phyloP scores from a whole-genome alignment of 441 rosid genomes.

The Adansonia grandidieri region DNA sequence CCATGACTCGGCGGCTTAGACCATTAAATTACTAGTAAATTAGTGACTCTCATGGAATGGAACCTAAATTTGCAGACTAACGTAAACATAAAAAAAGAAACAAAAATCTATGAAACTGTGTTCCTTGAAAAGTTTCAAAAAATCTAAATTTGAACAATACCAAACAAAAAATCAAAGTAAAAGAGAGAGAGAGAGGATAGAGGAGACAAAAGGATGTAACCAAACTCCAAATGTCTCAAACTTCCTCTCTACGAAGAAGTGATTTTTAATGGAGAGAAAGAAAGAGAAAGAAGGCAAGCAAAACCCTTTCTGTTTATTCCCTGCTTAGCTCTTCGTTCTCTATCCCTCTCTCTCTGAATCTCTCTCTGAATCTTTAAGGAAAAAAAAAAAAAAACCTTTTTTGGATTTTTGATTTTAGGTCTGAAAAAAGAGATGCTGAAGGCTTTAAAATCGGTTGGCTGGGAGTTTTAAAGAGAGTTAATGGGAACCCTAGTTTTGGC shows the following conservation, averaged over 20 bases:
- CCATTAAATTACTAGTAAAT: constrained; percentile 9
- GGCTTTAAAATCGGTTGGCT: neutral
- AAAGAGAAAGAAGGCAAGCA: constrained; percentile 57
- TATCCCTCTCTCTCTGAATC: constrained; percentile 38
- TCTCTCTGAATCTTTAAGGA: constrained; percentile 31
- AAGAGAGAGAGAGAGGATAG: no score
- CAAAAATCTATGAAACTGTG: neutral
- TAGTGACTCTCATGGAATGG: neutral
- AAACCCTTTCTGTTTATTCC: neutral
- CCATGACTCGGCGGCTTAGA: neutral
- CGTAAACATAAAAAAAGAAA: neutral
- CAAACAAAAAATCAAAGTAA: neutral
- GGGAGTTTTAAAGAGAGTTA: neutral
- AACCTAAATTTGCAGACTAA: constrained; percentile 3
- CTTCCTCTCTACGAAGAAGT: constrained; percentile 48
- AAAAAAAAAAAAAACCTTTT: neutral
- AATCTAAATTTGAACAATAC: neutral
- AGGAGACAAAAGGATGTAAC: no score
- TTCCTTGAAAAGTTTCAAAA: neutral
- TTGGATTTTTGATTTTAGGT: neutral
- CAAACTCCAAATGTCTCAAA: constrained; percentile 51
- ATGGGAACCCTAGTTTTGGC: constrained; percentile 3
- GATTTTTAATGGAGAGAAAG: constrained; percentile 41
- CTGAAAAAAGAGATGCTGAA: neutral
- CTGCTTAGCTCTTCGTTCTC: constrained; percentile 50